Evolutionary conservation across 2,329 filamentous ascomycete genomes (phyloP), one percentile per base, ranked within the genome.

Genomic region (Colletotrichum eleusines): DNA sequence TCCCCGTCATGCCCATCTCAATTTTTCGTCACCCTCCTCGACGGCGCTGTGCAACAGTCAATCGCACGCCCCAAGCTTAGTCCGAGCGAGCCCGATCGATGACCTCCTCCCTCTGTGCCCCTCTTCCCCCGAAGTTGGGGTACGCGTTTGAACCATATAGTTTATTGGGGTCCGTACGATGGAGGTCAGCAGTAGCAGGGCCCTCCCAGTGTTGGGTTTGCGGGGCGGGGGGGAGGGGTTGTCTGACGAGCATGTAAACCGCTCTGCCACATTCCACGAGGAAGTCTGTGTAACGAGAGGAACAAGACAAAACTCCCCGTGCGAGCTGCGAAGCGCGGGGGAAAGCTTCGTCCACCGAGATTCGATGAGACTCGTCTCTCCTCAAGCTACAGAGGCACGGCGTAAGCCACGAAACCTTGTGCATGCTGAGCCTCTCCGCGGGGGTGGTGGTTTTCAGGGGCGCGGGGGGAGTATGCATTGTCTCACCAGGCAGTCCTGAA

Each of bases 51-150:
- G 67, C 46, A 35, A 60, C 35, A 31, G 42, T 54, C 62, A 23
- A 44, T 48, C 62, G 61, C 66, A 69, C 66, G 28, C 61, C 54
- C 38, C 65, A 28, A 50, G 23, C 46, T n/a, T 51, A 33, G 67
- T 28, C 57, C 67, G 57, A 70, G 63, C 67, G 40, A 53, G 9
- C 5, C 48, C 62, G 55, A 67, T 66, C 57, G 55, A 61, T 65
- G 35, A 59, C 53, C 35, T 20, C 23, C 35, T 40, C 38, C 38
- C 7, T 12, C 31, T n/a, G n/a, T n/a, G 7, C 18, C 42, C 20
- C 18, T 16, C 51, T 50, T 44, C 40, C 67, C 62, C 63, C 28
- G 63, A 67, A 42, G 23, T 51, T 70, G 55, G 55, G 40, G 67
- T 59, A 48, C 46, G 57, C 16, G 48, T 55, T 69, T 66, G 62